These are phyloP conservation scores for Pythium biforme DNA, from an alignment of 352 stramenopile species.

Conservation along the genomic window DNA sequence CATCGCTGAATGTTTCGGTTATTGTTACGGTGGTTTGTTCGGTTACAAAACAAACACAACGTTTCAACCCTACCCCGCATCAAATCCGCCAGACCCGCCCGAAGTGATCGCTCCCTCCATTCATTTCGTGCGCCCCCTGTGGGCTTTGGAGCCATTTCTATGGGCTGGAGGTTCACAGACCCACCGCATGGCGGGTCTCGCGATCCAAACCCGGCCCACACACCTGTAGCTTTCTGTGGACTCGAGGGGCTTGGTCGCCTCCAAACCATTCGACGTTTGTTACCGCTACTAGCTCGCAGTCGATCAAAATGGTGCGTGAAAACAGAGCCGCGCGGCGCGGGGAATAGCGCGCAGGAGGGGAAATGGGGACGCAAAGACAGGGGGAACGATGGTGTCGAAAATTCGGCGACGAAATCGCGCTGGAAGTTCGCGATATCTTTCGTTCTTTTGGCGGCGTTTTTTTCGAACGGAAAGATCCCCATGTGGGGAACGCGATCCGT, in stretches of 20 bases:
- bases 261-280: slow-evolving; percentile 37
- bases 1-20: slow-evolving; percentile 2
- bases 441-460: background rate
- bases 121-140: slow-evolving; percentile 18
- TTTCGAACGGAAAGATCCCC: background rate
- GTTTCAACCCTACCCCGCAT: slow-evolving; percentile 27
- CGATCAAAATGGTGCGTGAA: slow-evolving; percentile 34
- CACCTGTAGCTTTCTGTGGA: slow-evolving; percentile 31
- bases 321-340: background rate
- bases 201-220: slow-evolving; percentile 28
- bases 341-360: background rate
- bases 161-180: slow-evolving; percentile 1
- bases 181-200: slow-evolving; percentile 7
- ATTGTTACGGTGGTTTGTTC: slow-evolving; percentile 9
- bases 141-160: slow-evolving; percentile 24
- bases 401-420: slow-evolving; percentile 3
- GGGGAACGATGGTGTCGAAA: background rate
- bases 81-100: slow-evolving; percentile 9
- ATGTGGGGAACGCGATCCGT: background rate
- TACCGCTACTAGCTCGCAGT: slow-evolving; percentile 28
- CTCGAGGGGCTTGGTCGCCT: slow-evolving; percentile 19
- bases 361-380: background rate
- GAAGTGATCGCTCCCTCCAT: slow-evolving; percentile 22
- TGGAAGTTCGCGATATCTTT: slow-evolving; percentile 6
- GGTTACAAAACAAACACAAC: slow-evolving; percentile 1